These are phyloP conservation scores for Delonix regia DNA, from an alignment of 306 rosid species.

Conservation along the genomic window DNA sequence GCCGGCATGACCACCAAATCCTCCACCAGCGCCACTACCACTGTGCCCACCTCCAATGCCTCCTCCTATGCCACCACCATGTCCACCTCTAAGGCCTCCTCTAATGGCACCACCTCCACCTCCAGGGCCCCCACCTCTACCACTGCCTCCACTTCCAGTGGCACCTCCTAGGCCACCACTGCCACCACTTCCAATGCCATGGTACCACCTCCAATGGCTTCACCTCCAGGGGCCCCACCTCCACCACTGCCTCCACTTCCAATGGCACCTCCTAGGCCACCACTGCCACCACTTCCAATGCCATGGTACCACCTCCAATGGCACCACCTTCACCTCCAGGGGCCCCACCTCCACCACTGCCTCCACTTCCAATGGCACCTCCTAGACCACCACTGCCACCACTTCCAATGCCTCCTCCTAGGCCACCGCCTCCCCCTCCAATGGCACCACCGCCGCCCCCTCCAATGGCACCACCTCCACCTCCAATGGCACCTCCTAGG, in stretches of 20 bases:
- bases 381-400: neutral
- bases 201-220: conserved; percentile 32
- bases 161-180: conserved; percentile 26
- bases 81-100: conserved; percentile 21
- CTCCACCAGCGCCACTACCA: neutral
- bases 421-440: conserved; percentile 28
- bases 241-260: neutral
- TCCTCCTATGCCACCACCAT: conserved; percentile 23
- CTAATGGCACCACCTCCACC: conserved; percentile 24
- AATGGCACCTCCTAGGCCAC: conserved; percentile 12
- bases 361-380: conserved; percentile 26
- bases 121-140: neutral
- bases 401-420: neutral
- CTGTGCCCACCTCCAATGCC: conserved; percentile 19
- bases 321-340: conserved; percentile 33
- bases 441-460: conserved; percentile 30
- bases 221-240: conserved; percentile 34
- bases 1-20: too few species aligned
- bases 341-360: conserved; percentile 31
- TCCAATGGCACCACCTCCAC: conserved; percentile 36
- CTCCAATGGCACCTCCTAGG: conserved; percentile 29
- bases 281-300: conserved; percentile 34
- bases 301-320: conserved; percentile 26
- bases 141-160: neutral
- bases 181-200: neutral